These are phyloP conservation scores for Fusarium caatingaense DNA, from an alignment of 2,329 filamentous ascomycete species.

Conservation along the genomic window DNA sequence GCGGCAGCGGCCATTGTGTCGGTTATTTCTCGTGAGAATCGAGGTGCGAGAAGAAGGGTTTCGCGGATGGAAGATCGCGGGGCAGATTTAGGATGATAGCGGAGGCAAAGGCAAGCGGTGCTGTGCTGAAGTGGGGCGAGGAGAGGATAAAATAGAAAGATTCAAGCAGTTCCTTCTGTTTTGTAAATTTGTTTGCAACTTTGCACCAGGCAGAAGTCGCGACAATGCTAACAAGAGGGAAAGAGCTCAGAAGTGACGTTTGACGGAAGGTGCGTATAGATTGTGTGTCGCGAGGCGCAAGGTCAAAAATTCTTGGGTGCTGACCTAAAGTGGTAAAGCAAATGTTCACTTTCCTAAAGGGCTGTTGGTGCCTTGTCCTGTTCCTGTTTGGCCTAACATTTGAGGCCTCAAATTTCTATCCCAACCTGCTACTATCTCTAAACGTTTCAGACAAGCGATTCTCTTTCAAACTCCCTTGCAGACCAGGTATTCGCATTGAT, in stretches of 20 bases:
- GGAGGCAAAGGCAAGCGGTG: slow-evolving; percentile 37
- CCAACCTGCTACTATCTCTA: slow-evolving; percentile 12
- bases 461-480: slow-evolving; percentile 13
- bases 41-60: slow-evolving; percentile 22
- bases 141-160: slow-evolving; percentile 38
- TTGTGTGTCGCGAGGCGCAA: slow-evolving; percentile 39
- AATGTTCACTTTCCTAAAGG: slow-evolving; percentile 16
- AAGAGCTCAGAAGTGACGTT: slow-evolving; percentile 24
- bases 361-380: slow-evolving; percentile 3
- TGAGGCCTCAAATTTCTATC: slow-evolving; percentile 8
- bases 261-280: slow-evolving; percentile 39
- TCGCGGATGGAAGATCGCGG: slow-evolving; percentile 45
- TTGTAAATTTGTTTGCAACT: slow-evolving; percentile 41
- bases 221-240: slow-evolving; percentile 28
- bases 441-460: slow-evolving; percentile 28
- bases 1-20: slow-evolving; percentile 53
- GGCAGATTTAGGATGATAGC: slow-evolving; percentile 43
- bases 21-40: slow-evolving; percentile 19
- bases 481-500: slow-evolving; percentile 30
- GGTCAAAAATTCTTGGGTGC: slow-evolving; percentile 44
- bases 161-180: slow-evolving; percentile 47
- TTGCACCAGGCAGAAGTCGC: slow-evolving; percentile 56
- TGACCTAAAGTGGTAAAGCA: slow-evolving; percentile 39
- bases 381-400: slow-evolving; percentile 3
- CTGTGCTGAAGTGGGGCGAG: slow-evolving; percentile 35